Conservation (phyloP, 163 green algal genomes). For the Chloromonas sp. region DNA sequence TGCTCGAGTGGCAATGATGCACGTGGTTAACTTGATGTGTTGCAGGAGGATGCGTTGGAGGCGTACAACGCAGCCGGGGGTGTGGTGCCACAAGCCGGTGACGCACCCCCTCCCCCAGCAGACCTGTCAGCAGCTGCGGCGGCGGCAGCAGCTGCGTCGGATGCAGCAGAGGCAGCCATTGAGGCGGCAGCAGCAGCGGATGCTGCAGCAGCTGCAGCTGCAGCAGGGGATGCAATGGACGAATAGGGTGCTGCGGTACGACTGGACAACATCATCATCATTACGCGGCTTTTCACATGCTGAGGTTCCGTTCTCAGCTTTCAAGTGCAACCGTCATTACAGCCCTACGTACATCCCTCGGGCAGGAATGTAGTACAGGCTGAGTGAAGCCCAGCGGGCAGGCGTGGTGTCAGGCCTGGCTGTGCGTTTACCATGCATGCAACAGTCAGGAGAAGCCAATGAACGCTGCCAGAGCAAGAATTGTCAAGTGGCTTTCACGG, state of each 20-base stretch:
- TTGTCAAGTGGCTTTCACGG: too few species aligned
- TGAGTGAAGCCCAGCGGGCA: too few species aligned
- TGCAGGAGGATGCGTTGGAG: conserved; percentile 43
- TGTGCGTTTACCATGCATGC: too few species aligned
- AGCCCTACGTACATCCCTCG: not conserved
- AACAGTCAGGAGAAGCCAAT: too few species aligned
- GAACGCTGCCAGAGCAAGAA: too few species aligned
- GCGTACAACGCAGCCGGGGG: conserved; percentile 39
- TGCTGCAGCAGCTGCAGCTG: too few species aligned
- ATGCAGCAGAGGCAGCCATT: not conserved
- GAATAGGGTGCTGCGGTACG: not conserved
- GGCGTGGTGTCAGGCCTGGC: too few species aligned
- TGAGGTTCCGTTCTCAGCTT: not conserved
- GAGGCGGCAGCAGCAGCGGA: too few species aligned
- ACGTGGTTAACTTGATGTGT: too few species aligned
- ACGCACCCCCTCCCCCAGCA: too few species aligned
- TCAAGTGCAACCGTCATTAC: not conserved
- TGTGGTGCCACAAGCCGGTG: not conserved
- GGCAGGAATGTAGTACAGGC: not conserved
- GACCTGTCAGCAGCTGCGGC: not conserved
- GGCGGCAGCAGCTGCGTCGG: not conserved
- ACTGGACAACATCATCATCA: not conserved
- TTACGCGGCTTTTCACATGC: not conserved
- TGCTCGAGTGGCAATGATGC: too few species aligned
- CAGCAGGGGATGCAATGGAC: not conserved